These are phyloP conservation scores for Microdochium nivale DNA, from an alignment of 2,329 filamentous ascomycete species.

Conservation along the genomic window DNA sequence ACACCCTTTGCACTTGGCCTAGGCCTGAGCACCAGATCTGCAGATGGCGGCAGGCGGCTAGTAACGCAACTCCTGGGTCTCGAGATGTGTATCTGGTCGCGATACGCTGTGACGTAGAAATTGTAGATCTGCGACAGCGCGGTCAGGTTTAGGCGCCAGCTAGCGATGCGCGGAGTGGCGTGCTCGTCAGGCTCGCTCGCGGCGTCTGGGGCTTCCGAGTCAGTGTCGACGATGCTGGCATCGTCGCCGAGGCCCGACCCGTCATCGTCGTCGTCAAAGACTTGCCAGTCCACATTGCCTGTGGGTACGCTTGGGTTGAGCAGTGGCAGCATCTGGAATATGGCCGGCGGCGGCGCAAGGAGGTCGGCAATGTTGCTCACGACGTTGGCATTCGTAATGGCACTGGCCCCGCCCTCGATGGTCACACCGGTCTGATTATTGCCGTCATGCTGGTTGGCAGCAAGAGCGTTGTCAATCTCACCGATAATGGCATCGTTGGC, in stretches of 20 bases:
- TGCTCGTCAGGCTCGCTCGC: background rate
- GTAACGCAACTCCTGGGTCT: conserved; percentile 34
- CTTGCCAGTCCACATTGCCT: background rate
- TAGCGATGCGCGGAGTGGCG: conserved; percentile 17
- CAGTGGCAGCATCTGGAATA: background rate
- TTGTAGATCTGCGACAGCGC: conserved; percentile 50
- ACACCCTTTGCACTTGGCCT: conserved; percentile 28
- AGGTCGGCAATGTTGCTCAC: background rate
- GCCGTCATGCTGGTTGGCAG: background rate
- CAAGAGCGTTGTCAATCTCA: background rate
- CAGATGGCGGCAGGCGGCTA: conserved; percentile 37
- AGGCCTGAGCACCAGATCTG: conserved; percentile 42
- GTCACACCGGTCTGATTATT: background rate
- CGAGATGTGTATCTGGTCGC: conserved; percentile 48
- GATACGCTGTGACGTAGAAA: conserved; percentile 55
- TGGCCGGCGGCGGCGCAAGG: background rate
- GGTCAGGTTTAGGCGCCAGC: conserved; percentile 46
- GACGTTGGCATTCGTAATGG: background rate
- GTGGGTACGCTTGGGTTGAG: background rate
- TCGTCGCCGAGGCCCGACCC: background rate
- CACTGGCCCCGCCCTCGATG: background rate
- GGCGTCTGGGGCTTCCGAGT: conserved; percentile 3
- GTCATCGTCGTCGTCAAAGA: background rate
- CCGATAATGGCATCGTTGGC: background rate
- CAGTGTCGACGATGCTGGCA: background rate